These are phyloP conservation scores for Oryza brachyantha DNA, from an alignment of 176 grass and related monocot genomes.

Conservation along the genomic window DNA sequence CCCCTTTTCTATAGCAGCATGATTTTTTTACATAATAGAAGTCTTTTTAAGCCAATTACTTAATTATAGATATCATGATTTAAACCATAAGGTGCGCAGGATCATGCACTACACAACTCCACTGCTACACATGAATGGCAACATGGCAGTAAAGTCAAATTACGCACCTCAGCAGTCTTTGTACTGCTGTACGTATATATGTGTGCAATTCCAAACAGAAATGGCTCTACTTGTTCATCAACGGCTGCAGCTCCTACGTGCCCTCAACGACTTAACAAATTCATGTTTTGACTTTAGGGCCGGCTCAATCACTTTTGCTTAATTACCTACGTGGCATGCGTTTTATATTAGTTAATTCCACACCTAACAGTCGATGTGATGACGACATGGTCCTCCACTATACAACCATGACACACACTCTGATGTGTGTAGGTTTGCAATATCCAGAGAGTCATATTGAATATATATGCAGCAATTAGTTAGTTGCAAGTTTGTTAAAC, in stretches of 20 bases:
- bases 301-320: constrained; percentile 3
- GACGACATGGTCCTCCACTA: constrained; percentile 11
- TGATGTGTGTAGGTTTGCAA: neutral
- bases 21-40: too few species aligned
- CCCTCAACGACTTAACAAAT: neutral
- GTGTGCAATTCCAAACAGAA: neutral
- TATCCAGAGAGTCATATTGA: neutral
- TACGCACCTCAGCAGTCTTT: neutral
- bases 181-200: neutral
- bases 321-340: neutral
- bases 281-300: constrained; percentile 15
- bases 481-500: neutral
- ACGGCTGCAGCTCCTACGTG: neutral
- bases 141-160: too few species aligned
- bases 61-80: too few species aligned
- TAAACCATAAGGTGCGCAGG: too few species aligned
- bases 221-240: neutral
- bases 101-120: too few species aligned
- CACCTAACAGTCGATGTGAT: neutral
- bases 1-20: too few species aligned
- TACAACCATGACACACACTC: neutral
- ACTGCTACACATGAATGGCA: neutral
- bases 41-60: too few species aligned
- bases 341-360: neutral
- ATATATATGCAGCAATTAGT: neutral